Conservation (phyloP, 2,329 filamentous ascomycete genomes). For the Talaromyces funiculosus region DNA sequence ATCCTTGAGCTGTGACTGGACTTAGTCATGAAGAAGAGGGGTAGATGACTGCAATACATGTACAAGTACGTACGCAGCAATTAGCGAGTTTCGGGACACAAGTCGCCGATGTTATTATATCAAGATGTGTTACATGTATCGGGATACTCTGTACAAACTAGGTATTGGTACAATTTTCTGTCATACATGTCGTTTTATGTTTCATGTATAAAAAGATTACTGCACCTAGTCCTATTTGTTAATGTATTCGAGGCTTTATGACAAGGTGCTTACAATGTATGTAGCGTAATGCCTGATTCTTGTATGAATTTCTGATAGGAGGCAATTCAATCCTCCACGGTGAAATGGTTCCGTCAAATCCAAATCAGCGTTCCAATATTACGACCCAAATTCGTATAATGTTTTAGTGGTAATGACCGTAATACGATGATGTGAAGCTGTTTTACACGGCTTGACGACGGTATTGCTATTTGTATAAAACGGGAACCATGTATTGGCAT, state of each 20-base stretch:
- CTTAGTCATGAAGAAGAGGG: neutral
- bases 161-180: neutral
- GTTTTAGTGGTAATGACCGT: neutral
- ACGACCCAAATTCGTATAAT: neutral
- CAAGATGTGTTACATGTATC: neutral
- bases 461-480: neutral
- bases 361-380: neutral
- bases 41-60: neutral
- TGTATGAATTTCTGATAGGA: neutral
- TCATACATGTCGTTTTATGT: neutral
- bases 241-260: neutral
- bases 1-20: neutral
- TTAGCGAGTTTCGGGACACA: neutral
- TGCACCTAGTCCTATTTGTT: neutral
- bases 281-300: neutral
- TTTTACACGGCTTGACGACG: neutral
- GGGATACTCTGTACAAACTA: neutral
- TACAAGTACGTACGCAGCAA: neutral
- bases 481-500: neutral
- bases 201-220: neutral
- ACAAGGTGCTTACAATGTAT: neutral
- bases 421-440: neutral
- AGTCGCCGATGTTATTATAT: neutral
- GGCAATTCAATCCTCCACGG: neutral
- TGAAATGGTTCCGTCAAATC: neutral